These are phyloP conservation scores for Aurantiochytrium sp. DNA, from an alignment of 108 stramenopile genomes.

Conservation along the genomic window DNA sequence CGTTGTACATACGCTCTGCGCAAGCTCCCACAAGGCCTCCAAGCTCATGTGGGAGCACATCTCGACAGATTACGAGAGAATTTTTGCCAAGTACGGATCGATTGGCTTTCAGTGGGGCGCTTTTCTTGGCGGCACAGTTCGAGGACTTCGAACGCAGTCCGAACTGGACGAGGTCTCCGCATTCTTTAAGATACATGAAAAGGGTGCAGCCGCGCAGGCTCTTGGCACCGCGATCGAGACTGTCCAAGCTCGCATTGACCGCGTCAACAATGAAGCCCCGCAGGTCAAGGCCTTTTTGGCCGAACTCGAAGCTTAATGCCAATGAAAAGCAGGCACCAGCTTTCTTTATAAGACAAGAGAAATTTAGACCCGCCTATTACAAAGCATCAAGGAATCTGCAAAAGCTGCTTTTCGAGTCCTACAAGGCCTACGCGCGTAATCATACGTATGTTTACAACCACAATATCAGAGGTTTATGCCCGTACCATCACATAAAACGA, in stretches of 20 bases:
- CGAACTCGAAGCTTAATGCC: too few relatives aligned
- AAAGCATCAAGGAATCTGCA: neutral
- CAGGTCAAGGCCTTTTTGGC: neutral
- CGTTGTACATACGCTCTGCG: neutral
- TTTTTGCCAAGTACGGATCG: neutral
- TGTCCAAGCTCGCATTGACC: slow-evolving; percentile 4
- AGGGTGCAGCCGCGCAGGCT: neutral
- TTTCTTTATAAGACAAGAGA: too few relatives aligned
- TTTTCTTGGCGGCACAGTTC: neutral
- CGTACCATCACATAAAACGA: too few relatives aligned
- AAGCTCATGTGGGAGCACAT: neutral
- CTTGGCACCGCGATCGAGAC: neutral
- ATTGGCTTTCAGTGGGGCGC: neutral
- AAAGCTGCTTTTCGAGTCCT: neutral
- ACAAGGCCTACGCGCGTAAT: too few relatives aligned
- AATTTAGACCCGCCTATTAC: too few relatives aligned
- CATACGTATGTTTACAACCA: too few relatives aligned
- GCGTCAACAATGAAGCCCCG: neutral
- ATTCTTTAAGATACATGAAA: neutral
- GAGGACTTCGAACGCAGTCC: neutral
- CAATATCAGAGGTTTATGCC: too few relatives aligned
- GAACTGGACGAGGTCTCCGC: neutral
- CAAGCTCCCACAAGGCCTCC: neutral
- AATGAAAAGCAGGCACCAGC: too few relatives aligned
- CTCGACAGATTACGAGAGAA: neutral